Base-by-base conservation (phyloP, 1,284 basidiomycete genomes). In the Trichosporon asahii region DNA sequence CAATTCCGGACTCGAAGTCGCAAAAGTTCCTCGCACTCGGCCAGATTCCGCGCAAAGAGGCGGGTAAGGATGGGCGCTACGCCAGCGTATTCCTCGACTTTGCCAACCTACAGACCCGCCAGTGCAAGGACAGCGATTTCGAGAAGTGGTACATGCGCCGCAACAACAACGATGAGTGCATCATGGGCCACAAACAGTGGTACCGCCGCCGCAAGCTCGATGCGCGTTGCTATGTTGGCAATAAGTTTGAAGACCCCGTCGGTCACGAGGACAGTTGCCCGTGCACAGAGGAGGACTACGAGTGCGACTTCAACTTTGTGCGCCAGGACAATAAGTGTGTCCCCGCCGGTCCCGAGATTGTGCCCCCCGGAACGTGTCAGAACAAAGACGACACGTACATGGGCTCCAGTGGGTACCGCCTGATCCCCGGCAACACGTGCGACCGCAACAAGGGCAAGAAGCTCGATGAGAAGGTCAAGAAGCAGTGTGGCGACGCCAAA, bases 141-240 rank as follows among this genome's bases (percentile, higher is more conserved):
- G 95, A 98, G 83, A 87, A 84, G 70, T 99, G 95, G 95, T 92
- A 92, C 82, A 94, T 92, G 4, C 86, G 92, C 65, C 84, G 85
- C 11, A 85, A 86, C 49, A 87, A 87, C 5, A 87, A 87, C n/a
- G 76, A 84, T 40, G 89, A 94, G 76, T 99, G 96, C 83, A 83
- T 99, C 27, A 95, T 99, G 93, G 96, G 96, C 1, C 93, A 94
- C 81, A 95, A 92, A 91, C 96, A 98, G 90, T 98, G 91, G 90
- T 99, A 97, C 82, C 87, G 84, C 71, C 89, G 96, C 29, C 88
- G 95, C 78, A 98, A 94, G 84, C 81, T 89, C 0, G 88, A 92
- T 72, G 92, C 90, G 1, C 86, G 94, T 74, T 99, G 96, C 78
- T 95, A 93, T 74, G 90, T 99, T n/a, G 93, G 91, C 6, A 87